Percentiles rank a stretch among this genome's conserved stretches.
These are phyloP conservation scores for Pythium aristosporum DNA, from an alignment of 352 stramenopile genomes.

Conservation along the genomic window DNA sequence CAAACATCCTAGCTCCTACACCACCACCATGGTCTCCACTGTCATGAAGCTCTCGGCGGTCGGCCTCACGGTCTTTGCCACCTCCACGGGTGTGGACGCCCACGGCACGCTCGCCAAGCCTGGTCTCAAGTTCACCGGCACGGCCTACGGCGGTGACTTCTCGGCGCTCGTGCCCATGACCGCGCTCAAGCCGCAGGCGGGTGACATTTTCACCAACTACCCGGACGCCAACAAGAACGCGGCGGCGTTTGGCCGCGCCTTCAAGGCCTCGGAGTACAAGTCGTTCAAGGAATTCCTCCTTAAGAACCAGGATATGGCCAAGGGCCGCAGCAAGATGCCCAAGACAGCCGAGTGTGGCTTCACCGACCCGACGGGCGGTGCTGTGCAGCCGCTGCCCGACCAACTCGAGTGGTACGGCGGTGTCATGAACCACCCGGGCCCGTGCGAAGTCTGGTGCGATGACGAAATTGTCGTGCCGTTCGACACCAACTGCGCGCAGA, in stretches of 20 bases:
- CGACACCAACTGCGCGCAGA: slow-evolving; percentile 35
- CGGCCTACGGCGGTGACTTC: slow-evolving; percentile 13
- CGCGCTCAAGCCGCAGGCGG: slow-evolving; percentile 1
- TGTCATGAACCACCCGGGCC: slow-evolving; percentile 35
- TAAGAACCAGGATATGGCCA: slow-evolving; percentile 35
- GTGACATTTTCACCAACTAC: too few species aligned
- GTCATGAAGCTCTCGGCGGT: not conserved
- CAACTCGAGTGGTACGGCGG: slow-evolving; percentile 47
- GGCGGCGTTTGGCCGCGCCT: slow-evolving; percentile 12
- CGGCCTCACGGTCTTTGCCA: not conserved
- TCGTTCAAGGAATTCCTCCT: slow-evolving; percentile 44
- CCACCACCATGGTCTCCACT: not conserved
- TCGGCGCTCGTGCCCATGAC: slow-evolving; percentile 8
- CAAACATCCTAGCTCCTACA: not conserved
- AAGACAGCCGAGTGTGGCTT: slow-evolving; percentile 40
- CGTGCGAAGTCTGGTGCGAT: slow-evolving; percentile 50
- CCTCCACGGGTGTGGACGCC: not conserved
- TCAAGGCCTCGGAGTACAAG: slow-evolving; percentile 46
- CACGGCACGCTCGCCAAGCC: slow-evolving; percentile 19
- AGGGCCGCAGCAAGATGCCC: slow-evolving; percentile 22
- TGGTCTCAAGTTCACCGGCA: slow-evolving; percentile 8
- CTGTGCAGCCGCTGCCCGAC: slow-evolving; percentile 27
- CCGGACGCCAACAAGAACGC: slow-evolving; percentile 10
- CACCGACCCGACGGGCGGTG: slow-evolving; percentile 36
- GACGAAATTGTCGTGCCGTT: slow-evolving; percentile 32